Conservation (phyloP, 1,284 basidiomycete species). For the Cryptococcus wingfieldii region DNA sequence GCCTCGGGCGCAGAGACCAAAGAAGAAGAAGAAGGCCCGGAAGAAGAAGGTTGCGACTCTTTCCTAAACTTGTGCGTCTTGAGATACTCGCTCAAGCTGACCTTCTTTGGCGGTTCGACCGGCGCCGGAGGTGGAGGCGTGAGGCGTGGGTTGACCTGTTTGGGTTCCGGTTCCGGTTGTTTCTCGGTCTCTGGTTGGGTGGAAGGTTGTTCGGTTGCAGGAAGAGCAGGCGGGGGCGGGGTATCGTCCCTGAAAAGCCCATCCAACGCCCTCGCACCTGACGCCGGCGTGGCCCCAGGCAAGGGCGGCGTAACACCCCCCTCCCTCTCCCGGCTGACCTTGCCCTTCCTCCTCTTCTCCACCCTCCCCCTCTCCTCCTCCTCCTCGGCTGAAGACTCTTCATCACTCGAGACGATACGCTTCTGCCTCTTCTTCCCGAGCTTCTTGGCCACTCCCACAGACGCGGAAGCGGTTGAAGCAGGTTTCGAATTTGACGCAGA, state of each 20-base stretch:
- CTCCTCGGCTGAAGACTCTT: constrained; percentile 7
- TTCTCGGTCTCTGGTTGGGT: neutral
- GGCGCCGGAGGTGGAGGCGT: constrained; percentile 24
- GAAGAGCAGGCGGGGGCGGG: too few species aligned
- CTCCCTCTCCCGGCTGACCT: neutral
- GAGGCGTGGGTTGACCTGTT: constrained; percentile 22
- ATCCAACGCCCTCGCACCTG: too few species aligned
- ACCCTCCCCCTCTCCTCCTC: constrained; percentile 13
- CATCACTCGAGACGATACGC: constrained; percentile 17
- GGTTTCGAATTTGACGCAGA: too few species aligned
- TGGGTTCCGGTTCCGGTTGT: constrained; percentile 11
- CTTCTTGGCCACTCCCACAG: neutral
- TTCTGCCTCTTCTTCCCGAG: constrained; percentile 2
- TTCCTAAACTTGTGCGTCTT: constrained; percentile 38
- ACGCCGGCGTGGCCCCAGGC: too few species aligned
- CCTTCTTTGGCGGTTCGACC: constrained; percentile 36
- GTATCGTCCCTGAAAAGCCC: too few species aligned
- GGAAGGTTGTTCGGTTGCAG: too few species aligned
- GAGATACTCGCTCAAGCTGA: constrained; percentile 39
- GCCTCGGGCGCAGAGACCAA: too few species aligned
- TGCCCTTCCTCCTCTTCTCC: neutral
- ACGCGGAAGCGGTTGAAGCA: too few species aligned
- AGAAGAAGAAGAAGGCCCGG: neutral
- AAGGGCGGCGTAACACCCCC: too few species aligned
- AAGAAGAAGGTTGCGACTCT: constrained; percentile 11